A percentile compares a stretch with the other conserved stretches of the same genome.
Evolutionary conservation across 1,284 basidiomycete species (phyloP).

Genomic region (Melampsora larici-populina): DNA sequence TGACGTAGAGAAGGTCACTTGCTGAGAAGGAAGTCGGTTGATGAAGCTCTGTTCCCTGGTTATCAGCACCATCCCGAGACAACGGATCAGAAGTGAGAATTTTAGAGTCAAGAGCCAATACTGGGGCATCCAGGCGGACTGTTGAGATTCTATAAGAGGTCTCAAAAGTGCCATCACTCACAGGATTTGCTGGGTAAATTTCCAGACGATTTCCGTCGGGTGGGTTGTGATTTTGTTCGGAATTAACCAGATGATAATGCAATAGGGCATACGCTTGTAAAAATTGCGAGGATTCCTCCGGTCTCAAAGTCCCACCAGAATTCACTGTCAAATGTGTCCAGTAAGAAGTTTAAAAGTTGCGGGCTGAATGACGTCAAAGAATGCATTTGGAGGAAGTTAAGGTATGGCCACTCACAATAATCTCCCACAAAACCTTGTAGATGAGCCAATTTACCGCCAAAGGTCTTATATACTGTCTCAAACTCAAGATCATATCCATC

Average conservation of each 20-base stretch:
- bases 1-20: neutral
- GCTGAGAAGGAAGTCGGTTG: slow-evolving; percentile 3
- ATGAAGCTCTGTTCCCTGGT: neutral
- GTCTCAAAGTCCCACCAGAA: slow-evolving; percentile 25
- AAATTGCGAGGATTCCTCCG: slow-evolving; percentile 18
- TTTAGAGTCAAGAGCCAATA: neutral
- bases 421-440: slow-evolving; percentile 63
- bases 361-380: no score
- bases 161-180: neutral
- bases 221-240: neutral
- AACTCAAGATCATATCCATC: slow-evolving; percentile 61
- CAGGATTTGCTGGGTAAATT: neutral
- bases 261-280: slow-evolving; percentile 32
- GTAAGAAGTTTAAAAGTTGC: no score
- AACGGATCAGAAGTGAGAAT: neutral
- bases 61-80: neutral
- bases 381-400: neutral
- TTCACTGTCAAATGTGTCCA: slow-evolving; percentile 7
- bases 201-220: neutral
- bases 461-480: slow-evolving; percentile 68
- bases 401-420: slow-evolving; percentile 17
- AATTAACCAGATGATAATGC: slow-evolving; percentile 16
- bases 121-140: neutral
- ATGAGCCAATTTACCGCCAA: slow-evolving; percentile 75
- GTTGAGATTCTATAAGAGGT: neutral